These are phyloP conservation scores for Rosa chinensis DNA, from an alignment of 306 rosid species.

Conservation along the genomic window DNA sequence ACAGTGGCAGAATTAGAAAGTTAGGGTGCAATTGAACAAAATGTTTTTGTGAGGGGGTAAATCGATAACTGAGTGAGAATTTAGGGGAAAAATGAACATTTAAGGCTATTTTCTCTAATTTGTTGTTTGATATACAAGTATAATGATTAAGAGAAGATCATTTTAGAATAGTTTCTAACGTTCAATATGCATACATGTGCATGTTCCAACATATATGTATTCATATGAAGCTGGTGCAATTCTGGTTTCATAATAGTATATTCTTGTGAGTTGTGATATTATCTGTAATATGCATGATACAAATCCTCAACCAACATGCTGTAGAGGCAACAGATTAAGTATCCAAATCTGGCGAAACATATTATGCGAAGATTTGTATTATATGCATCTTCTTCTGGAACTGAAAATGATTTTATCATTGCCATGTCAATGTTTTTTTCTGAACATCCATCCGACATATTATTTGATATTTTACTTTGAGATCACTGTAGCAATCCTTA, in stretches of 20 bases:
- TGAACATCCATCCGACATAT: slow-evolving; percentile 16
- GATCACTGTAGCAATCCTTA: slow-evolving; percentile 29
- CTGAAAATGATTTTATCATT: background rate
- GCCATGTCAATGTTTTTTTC: slow-evolving; percentile 6
- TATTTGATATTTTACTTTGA: slow-evolving; percentile 23
- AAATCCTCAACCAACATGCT: background rate
- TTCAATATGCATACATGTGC: background rate
- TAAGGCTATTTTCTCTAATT: background rate
- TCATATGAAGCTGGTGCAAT: slow-evolving; percentile 1
- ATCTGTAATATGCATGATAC: background rate
- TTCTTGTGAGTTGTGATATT: slow-evolving; percentile 13
- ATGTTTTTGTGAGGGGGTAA: background rate
- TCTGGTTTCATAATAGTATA: background rate
- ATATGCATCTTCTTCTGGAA: background rate
- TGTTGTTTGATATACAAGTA: background rate
- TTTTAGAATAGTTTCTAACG: background rate
- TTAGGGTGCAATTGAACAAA: background rate
- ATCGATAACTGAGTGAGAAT: background rate
- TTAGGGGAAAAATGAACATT: background rate
- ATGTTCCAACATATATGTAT: background rate
- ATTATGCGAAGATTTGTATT: background rate
- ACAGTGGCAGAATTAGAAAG: background rate
- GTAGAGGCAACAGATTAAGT: background rate
- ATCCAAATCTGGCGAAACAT: background rate
- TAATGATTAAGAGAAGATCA: background rate